These are phyloP conservation scores for Sutorius eximius DNA, from an alignment of 1,284 basidiomycete species.

Conservation along the genomic window DNA sequence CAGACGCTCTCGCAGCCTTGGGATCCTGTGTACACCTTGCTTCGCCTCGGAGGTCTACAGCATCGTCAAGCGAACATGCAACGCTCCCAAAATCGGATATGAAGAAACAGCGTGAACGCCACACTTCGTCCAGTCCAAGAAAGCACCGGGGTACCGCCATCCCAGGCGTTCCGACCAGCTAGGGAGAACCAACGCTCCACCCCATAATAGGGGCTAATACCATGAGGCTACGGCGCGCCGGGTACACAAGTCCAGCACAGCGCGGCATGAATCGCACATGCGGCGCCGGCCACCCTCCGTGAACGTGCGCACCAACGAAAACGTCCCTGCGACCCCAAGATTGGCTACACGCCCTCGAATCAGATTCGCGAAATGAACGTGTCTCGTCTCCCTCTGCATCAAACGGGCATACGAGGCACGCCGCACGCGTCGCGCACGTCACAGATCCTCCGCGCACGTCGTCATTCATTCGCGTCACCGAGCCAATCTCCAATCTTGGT, in stretches of 20 bases:
- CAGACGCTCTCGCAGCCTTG: neutral
- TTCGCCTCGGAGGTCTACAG: conserved; percentile 16
- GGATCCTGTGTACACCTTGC: neutral
- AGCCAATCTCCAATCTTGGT: conserved; percentile 18
- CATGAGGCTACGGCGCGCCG: conserved; percentile 26
- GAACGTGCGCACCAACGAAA: too few species aligned
- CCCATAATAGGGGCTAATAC: conserved; percentile 7
- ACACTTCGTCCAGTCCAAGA: conserved; percentile 1
- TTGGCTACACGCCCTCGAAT: conserved; percentile 26
- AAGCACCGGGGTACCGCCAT: conserved; percentile 2
- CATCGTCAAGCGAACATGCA: neutral
- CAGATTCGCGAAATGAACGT: conserved; percentile 27
- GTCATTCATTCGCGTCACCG: conserved; percentile 1
- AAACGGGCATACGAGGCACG: conserved; percentile 9
- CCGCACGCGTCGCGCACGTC: conserved; percentile 24
- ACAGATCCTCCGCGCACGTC: neutral
- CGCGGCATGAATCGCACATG: conserved; percentile 1
- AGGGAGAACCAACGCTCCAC: neutral
- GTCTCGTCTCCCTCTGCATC: neutral
- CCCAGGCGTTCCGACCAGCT: neutral
- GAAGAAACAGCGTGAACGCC: conserved; percentile 9
- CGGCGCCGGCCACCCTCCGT: neutral
- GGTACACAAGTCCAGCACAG: conserved; percentile 6
- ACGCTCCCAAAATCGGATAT: conserved; percentile 1
- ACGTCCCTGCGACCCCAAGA: conserved; percentile 14